Percentiles rank a stretch among this genome's conserved stretches.
phyloP scores from a whole-genome alignment of 768 basidiomycete species.

The Leccinellum luteum region DNA sequence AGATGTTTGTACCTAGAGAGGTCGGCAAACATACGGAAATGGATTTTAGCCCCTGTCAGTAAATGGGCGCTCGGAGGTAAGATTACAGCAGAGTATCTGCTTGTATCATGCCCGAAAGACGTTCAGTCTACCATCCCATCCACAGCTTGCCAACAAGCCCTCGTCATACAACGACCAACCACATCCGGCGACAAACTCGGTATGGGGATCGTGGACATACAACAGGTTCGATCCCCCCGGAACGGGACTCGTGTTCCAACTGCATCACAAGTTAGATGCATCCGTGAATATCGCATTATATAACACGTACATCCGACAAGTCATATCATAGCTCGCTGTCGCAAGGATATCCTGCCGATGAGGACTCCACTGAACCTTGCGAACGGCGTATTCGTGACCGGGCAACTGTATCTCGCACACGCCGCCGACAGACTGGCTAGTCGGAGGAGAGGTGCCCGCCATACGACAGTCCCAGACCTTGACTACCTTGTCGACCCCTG shows the following conservation, averaged over 20 bases:
- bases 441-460: conserved; percentile 54
- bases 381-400: conserved; percentile 89
- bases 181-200: conserved; percentile 92
- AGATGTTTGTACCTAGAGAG: neutral
- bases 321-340: conserved; percentile 90
- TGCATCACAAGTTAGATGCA: conserved; percentile 25
- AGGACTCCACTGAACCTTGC: conserved; percentile 88
- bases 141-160: conserved; percentile 82
- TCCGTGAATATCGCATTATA: neutral
- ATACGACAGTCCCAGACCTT: conserved; percentile 89
- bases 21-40: neutral
- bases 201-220: conserved; percentile 82
- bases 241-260: conserved; percentile 70
- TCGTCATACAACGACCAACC: conserved; percentile 92
- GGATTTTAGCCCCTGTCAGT: neutral
- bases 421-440: conserved; percentile 60
- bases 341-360: conserved; percentile 70
- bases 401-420: conserved; percentile 65
- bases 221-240: conserved; percentile 51
- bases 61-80: neutral
- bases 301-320: conserved; percentile 75
- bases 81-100: neutral
- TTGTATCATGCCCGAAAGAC: conserved; percentile 60
- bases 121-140: conserved; percentile 87
- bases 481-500: conserved; percentile 72